These are phyloP conservation scores for Collybiopsis confluens DNA, from an alignment of 768 basidiomycete genomes.

Conservation along the genomic window DNA sequence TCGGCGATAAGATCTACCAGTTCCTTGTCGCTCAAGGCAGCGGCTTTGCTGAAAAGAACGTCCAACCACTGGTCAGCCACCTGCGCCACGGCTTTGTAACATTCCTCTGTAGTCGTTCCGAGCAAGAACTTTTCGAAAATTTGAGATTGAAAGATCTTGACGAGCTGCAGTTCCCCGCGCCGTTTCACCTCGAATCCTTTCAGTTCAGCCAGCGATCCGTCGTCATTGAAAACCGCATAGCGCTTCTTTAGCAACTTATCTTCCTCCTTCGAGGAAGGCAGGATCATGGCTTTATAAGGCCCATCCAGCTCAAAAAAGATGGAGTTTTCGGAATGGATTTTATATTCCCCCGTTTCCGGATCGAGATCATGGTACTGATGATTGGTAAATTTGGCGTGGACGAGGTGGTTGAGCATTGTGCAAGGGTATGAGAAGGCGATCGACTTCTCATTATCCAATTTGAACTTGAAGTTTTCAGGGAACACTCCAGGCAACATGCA, in stretches of 20 bases:
- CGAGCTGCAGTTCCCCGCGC: conserved; percentile 93
- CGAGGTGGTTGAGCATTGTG: conserved; percentile 99
- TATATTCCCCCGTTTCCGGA: conserved; percentile 78
- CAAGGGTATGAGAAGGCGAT: conserved; percentile 94
- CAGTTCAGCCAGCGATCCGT: conserved; percentile 94
- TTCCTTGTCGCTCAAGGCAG: conserved; percentile 85
- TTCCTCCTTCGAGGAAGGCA: conserved; percentile 98
- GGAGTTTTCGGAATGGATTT: conserved; percentile 90
- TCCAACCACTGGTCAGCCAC: conserved; percentile 98
- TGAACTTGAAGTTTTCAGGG: conserved; percentile 97
- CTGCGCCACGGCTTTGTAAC: conserved; percentile 89
- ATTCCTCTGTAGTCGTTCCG: conserved; percentile 90
- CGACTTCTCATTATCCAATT: conserved; percentile 80
- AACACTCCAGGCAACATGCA: conserved; percentile 99
- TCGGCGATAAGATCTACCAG: conserved; percentile 97
- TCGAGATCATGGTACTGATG: conserved; percentile 96
- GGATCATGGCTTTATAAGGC: conserved; percentile 98
- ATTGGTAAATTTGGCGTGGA: conserved; percentile 93
- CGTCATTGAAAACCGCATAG: conserved; percentile 98
- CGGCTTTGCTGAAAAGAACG: conserved; percentile 83
- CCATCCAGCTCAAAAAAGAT: conserved; percentile 99
- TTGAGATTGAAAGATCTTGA: conserved; percentile 99
- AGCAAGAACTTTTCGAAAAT: conserved; percentile 98
- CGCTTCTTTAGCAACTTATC: conserved; percentile 98
- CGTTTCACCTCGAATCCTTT: conserved; percentile 99